These are phyloP conservation scores for Proliferodiscus dingleyae DNA, from an alignment of 2,329 filamentous ascomycete species.

Conservation along the genomic window DNA sequence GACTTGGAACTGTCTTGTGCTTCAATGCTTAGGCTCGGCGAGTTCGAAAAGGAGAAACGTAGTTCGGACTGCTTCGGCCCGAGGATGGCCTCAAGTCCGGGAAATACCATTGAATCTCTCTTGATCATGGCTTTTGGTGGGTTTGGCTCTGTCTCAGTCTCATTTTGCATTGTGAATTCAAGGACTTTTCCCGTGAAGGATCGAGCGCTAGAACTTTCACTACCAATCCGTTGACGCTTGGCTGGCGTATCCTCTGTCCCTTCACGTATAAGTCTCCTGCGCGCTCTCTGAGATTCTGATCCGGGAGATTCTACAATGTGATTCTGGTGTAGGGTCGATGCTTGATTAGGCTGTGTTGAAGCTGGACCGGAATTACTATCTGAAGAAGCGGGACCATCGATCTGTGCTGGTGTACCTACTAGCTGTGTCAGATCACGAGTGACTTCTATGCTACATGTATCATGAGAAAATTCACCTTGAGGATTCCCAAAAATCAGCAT, in stretches of 20 bases:
- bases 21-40: neutral
- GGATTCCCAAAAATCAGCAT: slow-evolving; percentile 1
- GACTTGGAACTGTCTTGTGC: neutral
- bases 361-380: neutral
- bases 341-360: neutral
- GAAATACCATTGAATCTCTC: neutral
- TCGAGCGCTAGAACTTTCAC: neutral
- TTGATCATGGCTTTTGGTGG: no score
- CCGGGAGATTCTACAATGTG: slow-evolving; percentile 11
- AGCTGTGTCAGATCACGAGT: no score
- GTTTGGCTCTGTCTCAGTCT: no score
- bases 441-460: slow-evolving; percentile 8
- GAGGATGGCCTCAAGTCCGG: neutral
- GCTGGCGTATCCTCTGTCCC: slow-evolving; percentile 7
- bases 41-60: neutral
- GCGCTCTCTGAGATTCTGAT: slow-evolving; percentile 15
- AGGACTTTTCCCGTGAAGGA: neutral
- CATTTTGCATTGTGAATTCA: no score
- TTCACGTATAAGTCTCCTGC: slow-evolving; percentile 19
- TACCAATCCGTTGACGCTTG: slow-evolving; percentile 13
- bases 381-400: neutral
- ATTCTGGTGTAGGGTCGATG: slow-evolving; percentile 3
- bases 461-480: slow-evolving; percentile 9
- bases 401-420: neutral
- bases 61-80: neutral